phyloP scores from a whole-genome alignment of 2,329 filamentous ascomycete genomes.

The Penicillium sp. region DNA sequence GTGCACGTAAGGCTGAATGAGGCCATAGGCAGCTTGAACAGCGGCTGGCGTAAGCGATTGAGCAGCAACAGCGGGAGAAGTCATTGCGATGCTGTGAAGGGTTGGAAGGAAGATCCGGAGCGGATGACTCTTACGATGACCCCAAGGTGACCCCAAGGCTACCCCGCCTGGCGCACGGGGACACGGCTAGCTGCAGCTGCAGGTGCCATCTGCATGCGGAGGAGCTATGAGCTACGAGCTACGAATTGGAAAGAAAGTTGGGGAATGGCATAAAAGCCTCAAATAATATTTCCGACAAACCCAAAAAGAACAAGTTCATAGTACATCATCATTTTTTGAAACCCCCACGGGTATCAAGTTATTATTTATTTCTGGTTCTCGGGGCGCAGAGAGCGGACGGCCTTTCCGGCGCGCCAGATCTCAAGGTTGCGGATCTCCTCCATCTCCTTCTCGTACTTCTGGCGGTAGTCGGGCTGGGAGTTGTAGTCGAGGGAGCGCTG shows the following conservation, averaged over 20 bases:
- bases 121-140: neutral
- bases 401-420: slow-evolving; percentile 99
- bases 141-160: neutral
- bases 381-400: slow-evolving; percentile 81
- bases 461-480: slow-evolving; percentile 89
- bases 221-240: neutral
- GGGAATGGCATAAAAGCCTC: slow-evolving; percentile 8
- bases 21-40: slow-evolving; percentile 69
- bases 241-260: neutral
- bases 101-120: neutral
- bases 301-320: slow-evolving; percentile 32
- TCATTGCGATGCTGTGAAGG: slow-evolving; percentile 38
- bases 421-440: slow-evolving; percentile 96
- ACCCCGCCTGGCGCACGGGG: slow-evolving; percentile 10
- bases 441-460: slow-evolving; percentile 98
- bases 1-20: slow-evolving; percentile 77
- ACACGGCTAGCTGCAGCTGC: slow-evolving; percentile 1
- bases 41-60: slow-evolving; percentile 68
- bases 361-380: slow-evolving; percentile 76
- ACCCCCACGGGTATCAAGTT: slow-evolving; percentile 30
- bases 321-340: slow-evolving; percentile 41
- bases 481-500: slow-evolving; percentile 97
- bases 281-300: slow-evolving; percentile 16
- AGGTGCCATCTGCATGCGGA: neutral
- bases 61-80: slow-evolving; percentile 34